These are phyloP conservation scores for Globisporangium nagaii DNA, from an alignment of 352 stramenopile species.

Conservation along the genomic window DNA sequence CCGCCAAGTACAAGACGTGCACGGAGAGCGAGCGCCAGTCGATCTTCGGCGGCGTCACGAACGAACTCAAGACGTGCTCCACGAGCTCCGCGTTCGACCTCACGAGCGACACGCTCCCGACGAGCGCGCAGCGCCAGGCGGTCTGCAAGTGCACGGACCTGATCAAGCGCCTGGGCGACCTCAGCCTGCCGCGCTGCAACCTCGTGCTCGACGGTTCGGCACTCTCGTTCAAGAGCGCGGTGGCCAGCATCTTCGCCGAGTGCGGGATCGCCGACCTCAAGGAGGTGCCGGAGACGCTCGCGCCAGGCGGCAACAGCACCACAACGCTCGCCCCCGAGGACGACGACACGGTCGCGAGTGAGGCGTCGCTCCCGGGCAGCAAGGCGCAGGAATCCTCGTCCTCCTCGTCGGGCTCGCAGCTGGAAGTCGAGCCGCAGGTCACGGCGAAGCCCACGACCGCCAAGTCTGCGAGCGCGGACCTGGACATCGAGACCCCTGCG, in stretches of 20 bases:
- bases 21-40: constrained; percentile 9
- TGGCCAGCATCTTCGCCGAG: constrained; percentile 20
- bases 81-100: constrained; percentile 18
- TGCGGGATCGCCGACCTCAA: constrained; percentile 12
- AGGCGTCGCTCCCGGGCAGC: neutral
- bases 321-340: neutral
- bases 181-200: constrained; percentile 23
- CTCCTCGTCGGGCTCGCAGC: constrained; percentile 2
- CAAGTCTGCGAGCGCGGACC: neutral
- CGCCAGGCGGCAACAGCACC: constrained; percentile 5
- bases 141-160: constrained; percentile 28
- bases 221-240: constrained; percentile 22
- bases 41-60: constrained; percentile 12
- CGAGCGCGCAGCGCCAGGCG: constrained; percentile 15
- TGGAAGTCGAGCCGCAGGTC: neutral
- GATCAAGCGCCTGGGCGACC: constrained; percentile 18
- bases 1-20: constrained; percentile 9
- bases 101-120: constrained; percentile 16
- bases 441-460: constrained; percentile 1
- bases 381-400: neutral
- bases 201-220: constrained; percentile 19
- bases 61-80: constrained; percentile 19
- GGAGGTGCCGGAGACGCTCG: constrained; percentile 7
- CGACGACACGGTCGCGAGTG: neutral
- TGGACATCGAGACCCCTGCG: neutral